A percentile compares a stretch with the other conserved stretches of the same genome.
Evolutionary conservation across 768 basidiomycete species (phyloP).

Genomic region (Mycena filopes): DNA sequence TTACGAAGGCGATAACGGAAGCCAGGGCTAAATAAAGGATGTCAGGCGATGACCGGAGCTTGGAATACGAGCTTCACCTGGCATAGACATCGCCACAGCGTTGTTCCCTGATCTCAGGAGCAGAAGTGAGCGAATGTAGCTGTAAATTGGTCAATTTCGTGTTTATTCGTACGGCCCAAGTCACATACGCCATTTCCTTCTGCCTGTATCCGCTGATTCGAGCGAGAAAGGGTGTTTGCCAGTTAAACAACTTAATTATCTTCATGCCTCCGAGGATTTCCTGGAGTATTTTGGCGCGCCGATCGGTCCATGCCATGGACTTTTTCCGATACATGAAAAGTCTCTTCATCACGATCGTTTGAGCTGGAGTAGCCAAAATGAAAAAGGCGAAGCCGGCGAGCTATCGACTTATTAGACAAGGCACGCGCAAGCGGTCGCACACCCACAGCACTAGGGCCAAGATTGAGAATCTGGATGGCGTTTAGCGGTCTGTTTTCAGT

Average conservation of each 20-base stretch:
- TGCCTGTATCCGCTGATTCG: constrained; percentile 76
- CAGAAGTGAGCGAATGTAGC: constrained; percentile 74
- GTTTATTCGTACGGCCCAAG: not conserved
- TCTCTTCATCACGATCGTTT: constrained; percentile 77
- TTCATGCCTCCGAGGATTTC: constrained; percentile 92
- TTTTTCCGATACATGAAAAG: constrained; percentile 76
- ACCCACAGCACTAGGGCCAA: constrained; percentile 70
- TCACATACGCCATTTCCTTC: constrained; percentile 72
- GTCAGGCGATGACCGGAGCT: not conserved
- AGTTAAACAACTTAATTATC: constrained; percentile 92
- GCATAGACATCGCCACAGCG: constrained; percentile 77
- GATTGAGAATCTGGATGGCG: constrained; percentile 57
- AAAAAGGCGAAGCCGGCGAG: constrained; percentile 69
- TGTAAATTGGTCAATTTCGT: constrained; percentile 36
- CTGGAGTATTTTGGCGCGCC: constrained; percentile 87
- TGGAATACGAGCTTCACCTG: constrained; percentile 42
- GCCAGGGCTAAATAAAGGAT: constrained; percentile 57
- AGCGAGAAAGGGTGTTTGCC: constrained; percentile 85
- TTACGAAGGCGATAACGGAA: constrained; percentile 80
- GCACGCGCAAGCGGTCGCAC: not conserved
- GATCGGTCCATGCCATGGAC: constrained; percentile 91
- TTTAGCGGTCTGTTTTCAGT: not conserved
- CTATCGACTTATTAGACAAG: too few relatives aligned
- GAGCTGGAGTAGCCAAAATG: constrained; percentile 76
- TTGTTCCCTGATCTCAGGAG: constrained; percentile 74